Evolutionary conservation across 441 rosid genomes (phyloP), one percentile per base, ranked within the genome.

Genomic region (Pelargonium cotyledonis): DNA sequence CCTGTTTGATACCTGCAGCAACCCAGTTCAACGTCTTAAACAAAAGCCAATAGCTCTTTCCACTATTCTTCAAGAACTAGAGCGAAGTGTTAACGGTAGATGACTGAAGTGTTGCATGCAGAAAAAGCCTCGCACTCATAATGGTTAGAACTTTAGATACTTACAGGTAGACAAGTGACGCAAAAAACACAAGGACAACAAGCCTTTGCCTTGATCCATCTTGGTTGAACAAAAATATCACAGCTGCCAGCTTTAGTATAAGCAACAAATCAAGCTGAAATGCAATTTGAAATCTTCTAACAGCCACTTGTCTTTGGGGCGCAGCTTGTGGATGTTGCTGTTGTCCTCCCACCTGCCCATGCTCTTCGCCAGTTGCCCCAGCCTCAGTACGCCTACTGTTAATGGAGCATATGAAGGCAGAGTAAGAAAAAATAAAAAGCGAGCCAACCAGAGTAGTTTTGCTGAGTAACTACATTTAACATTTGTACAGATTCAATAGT

Each of bases 151-250:
- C 65, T 57, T 75, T 16, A 1, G 69, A 75, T 63, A 80, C 96
- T 89, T 86, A 91, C 97, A 91, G 76, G 82, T 95, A 95, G 57
- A 95, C 80, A 41, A 91, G 78, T 38, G 87, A 88, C 55, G 96
- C 97, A 21, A 87, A 85, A 75, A 95, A 75, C 77, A 95, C 90
- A 14, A 95, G 96, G 75, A 86, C 85, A 62, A 85, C 80, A 6
- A 91, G 88, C 80, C 96, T 84, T 79, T 87, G 92, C 75, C 96
- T 89, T 1, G 99, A 95, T 70, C 99, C 99, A 76, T 91, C 99
- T 86, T 90, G 99, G 84, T 90, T 90, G 88, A 95, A 87, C 85
- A 95, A 64, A 83, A 88, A 94, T 74, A 94, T 88, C 38, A 90
- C 95, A 57, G 90, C 96, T 49, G 88, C 96, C 73, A 95, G 90